Conservation (phyloP, 768 basidiomycete genomes). For the Leccinum fibrillosum region DNA sequence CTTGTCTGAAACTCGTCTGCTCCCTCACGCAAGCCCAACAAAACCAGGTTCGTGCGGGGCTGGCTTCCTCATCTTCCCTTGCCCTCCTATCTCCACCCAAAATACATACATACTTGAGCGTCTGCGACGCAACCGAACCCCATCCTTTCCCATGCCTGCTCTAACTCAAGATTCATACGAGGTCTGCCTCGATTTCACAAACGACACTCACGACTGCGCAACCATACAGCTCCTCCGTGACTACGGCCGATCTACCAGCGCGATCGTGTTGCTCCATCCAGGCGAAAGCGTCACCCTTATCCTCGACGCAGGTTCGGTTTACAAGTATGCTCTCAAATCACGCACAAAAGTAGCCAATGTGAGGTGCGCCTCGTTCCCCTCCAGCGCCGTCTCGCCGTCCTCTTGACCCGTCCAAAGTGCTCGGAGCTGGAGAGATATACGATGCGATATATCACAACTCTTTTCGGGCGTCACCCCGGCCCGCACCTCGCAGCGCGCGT, state of each 20-base stretch:
- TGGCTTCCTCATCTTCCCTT: slow-evolving; percentile 18
- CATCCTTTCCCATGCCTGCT: slow-evolving; percentile 49
- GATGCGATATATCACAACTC: slow-evolving; percentile 58
- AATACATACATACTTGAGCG: slow-evolving; percentile 21
- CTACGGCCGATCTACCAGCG: slow-evolving; percentile 54
- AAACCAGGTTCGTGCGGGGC: slow-evolving; percentile 29
- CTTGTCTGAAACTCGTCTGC: slow-evolving; percentile 27
- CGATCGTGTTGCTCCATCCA: slow-evolving; percentile 56
- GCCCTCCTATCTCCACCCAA: slow-evolving; percentile 16
- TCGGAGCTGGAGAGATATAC: slow-evolving; percentile 62
- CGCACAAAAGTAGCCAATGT: slow-evolving; percentile 64
- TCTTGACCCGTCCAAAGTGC: slow-evolving; percentile 40
- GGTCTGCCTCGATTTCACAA: slow-evolving; percentile 64
- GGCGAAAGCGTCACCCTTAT: slow-evolving; percentile 63
- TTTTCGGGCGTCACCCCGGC: slow-evolving; percentile 41
- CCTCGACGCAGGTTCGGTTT: slow-evolving; percentile 64
- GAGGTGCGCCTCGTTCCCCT: slow-evolving; percentile 45
- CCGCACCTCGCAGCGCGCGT: slow-evolving; percentile 32
- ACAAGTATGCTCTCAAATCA: slow-evolving; percentile 67
- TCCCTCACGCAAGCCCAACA: slow-evolving; percentile 32
- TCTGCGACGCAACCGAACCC: slow-evolving; percentile 28
- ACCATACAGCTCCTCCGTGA: slow-evolving; percentile 63
- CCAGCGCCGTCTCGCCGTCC: not conserved
- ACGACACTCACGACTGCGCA: slow-evolving; percentile 63
- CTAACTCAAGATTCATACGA: slow-evolving; percentile 54